phyloP scores from a whole-genome alignment of 352 stramenopile genomes.

The Saprolegnia parasitica region DNA sequence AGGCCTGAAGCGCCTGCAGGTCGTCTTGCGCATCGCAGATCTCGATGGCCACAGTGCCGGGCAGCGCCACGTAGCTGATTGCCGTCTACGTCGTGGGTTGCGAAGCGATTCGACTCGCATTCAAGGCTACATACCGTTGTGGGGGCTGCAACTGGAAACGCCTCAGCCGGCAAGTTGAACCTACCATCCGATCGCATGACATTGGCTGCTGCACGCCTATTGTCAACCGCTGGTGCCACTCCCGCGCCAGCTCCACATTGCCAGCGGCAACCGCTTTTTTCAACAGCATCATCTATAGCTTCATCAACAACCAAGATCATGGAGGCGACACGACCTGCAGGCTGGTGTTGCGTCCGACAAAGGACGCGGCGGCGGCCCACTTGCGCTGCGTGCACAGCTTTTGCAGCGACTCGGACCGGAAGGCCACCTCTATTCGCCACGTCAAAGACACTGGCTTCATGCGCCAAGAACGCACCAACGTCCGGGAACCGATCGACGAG shows the following conservation, averaged over 20 bases:
- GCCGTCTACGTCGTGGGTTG: too few species aligned
- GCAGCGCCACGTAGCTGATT: too few species aligned
- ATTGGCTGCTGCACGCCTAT: too few species aligned
- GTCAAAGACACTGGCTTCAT: not conserved
- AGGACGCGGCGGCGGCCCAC: constrained; percentile 1
- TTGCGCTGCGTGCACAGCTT: constrained; percentile 14
- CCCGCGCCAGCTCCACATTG: not conserved
- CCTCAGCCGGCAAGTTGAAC: too few species aligned
- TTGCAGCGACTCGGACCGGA: constrained; percentile 8
- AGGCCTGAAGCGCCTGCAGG: too few species aligned
- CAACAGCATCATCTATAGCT: not conserved
- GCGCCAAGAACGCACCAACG: not conserved
- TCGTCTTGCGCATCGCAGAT: too few species aligned
- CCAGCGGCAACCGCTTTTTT: not conserved
- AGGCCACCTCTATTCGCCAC: not conserved
- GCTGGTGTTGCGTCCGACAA: constrained; percentile 6
- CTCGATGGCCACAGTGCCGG: too few species aligned
- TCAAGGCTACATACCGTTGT: too few species aligned
- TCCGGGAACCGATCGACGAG: constrained; percentile 2
- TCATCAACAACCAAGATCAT: not conserved
- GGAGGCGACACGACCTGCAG: not conserved
- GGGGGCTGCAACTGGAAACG: too few species aligned
- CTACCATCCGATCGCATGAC: too few species aligned
- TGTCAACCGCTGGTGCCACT: constrained; percentile 7
- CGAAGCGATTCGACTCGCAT: too few species aligned